Base-by-base conservation (phyloP, 1,284 basidiomycete species). In the Microbotryomycetes sp. region DNA sequence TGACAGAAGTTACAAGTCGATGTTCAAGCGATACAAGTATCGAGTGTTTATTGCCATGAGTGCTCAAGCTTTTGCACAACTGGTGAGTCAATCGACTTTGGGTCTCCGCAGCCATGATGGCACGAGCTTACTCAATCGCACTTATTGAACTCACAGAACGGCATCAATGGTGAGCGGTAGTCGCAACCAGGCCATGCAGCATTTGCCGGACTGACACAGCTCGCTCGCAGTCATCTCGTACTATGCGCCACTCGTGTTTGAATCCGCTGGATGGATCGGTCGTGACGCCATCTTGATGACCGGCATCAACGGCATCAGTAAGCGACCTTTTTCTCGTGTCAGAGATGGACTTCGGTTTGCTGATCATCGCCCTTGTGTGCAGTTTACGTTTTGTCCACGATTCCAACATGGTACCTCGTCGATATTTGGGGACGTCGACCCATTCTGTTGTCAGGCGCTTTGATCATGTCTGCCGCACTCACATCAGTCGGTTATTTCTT, bases 11-110 rank as follows among this genome's bases (percentile, higher is more conserved):
- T 97, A 97, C 77, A 75, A 76, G 42, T 82, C 82, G 47, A 89
- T 97, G 84, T 96, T 92, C 90, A 84, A 77, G 70, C 83, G 84
- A 67, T 97, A 97, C 76, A 87, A 88, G 70, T 85, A 86, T 49
- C 83, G 93, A 50, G 92, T 97, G 5, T 76, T 97, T 67, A 85
- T 97, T 63, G 94, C 93, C n/a, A 94, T 94, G 90, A 92, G 90
- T 22, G 91, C 90, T 65, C 94, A 97, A 76, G 87, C 89, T 60
- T 97, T 97, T 76, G 93, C 93, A 52, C 94, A 97, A 76, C 79
- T 97, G 69, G 88, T 89, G 68, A 69, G 84, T 79, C 9, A 22
- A 9, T 46, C 23, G 9, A 52, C 22, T 15, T 25, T 47, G 28
- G 47, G 45, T 3, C 22, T 36, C 16, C 30, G 12, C n/a, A 32